Conservation (phyloP, 495 filamentous ascomycete species). For the Evernia prunastri region DNA sequence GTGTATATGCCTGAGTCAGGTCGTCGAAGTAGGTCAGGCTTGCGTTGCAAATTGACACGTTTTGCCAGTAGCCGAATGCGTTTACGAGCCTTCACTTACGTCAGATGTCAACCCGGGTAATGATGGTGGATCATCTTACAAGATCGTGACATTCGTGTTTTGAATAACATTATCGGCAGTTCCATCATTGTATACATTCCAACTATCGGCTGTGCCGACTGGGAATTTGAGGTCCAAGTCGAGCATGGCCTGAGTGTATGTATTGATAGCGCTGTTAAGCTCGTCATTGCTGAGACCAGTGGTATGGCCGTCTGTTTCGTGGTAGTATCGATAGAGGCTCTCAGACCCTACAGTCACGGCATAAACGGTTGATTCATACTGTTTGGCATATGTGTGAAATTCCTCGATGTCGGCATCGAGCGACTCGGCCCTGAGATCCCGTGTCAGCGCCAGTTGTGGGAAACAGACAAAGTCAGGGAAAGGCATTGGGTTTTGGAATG, state of each 20-base stretch:
- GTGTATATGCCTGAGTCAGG: conserved; percentile 61
- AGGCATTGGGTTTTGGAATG: background rate
- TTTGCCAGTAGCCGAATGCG: conserved; percentile 85
- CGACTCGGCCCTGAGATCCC: conserved; percentile 55
- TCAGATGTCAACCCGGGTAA: conserved; percentile 10
- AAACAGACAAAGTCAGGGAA: background rate
- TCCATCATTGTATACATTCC: conserved; percentile 74
- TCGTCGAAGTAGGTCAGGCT: conserved; percentile 68
- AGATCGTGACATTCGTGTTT: conserved; percentile 57
- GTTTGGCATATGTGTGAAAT: conserved; percentile 45
- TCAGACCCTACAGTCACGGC: conserved; percentile 77
- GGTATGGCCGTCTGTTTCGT: conserved; percentile 9
- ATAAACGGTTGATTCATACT: conserved; percentile 55
- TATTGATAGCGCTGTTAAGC: conserved; percentile 57
- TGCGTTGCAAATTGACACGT: conserved; percentile 54
- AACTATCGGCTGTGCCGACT: conserved; percentile 73
- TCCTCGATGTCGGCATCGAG: conserved; percentile 58
- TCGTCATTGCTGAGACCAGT: conserved; percentile 58
- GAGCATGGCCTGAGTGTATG: conserved; percentile 44
- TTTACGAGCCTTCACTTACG: conserved; percentile 52
- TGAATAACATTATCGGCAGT: conserved; percentile 62
- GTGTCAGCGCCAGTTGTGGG: background rate
- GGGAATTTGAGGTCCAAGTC: conserved; percentile 52
- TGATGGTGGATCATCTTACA: conserved; percentile 37
- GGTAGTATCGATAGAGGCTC: conserved; percentile 55